phyloP scores from a whole-genome alignment of 805 yeast genomes.

The Metschnikowia anglica region DNA sequence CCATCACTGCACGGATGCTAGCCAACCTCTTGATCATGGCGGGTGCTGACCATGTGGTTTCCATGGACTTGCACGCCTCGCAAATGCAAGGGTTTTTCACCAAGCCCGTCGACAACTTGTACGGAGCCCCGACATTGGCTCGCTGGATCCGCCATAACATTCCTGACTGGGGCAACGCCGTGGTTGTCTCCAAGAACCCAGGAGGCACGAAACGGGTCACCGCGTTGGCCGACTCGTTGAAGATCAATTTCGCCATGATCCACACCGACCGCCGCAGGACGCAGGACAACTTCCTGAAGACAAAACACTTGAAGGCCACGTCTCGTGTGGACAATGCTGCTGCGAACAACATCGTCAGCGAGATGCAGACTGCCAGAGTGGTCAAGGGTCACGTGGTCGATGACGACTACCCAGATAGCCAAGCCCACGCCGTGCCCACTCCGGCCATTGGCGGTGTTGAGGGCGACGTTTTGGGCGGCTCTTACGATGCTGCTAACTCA shows the following conservation, averaged over 20 bases:
- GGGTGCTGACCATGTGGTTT: constrained; percentile 97
- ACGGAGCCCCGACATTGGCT: constrained; percentile 95
- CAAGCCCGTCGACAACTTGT: constrained; percentile 94
- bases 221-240: constrained; percentile 93
- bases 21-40: constrained; percentile 96
- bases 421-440: constrained; percentile 5
- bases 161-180: constrained; percentile 81
- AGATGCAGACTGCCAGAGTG: constrained; percentile 92
- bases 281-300: constrained; percentile 53
- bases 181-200: constrained; percentile 97
- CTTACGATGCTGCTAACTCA: constrained; percentile 76
- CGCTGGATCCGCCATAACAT: constrained; percentile 93
- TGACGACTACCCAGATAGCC: constrained; percentile 56
- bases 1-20: constrained; percentile 96
- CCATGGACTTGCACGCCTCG: constrained; percentile 94
- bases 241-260: constrained; percentile 97
- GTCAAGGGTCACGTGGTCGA: constrained; percentile 97
- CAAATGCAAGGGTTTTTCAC: constrained; percentile 99
- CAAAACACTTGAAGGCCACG: constrained; percentile 41
- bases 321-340: constrained; percentile 53
- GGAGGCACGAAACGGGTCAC: constrained; percentile 99
- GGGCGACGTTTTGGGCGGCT: constrained; percentile 71
- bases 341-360: constrained; percentile 68
- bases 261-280: constrained; percentile 96
- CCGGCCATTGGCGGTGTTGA: constrained; percentile 19